Percentiles rank a stretch among this genome's conserved stretches.
Evolutionary conservation across 495 filamentous ascomycete species (phyloP).

Genomic region (Lophiostoma macrostomum): DNA sequence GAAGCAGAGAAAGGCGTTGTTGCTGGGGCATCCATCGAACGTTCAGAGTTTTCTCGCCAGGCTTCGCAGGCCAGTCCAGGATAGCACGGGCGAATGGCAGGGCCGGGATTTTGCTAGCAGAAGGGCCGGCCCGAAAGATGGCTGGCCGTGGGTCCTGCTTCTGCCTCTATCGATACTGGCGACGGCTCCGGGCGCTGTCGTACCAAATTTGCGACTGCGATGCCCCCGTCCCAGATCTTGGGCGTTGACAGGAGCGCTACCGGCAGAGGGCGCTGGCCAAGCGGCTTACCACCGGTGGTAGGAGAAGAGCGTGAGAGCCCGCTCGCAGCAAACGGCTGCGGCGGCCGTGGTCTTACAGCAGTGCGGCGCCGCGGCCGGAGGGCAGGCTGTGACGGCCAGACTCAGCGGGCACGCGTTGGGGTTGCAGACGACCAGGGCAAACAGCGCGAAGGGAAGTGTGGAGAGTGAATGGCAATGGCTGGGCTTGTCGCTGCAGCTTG

Average conservation of each 20-base stretch:
- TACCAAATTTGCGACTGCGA: background rate
- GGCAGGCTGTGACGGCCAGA: slow-evolving; percentile 7
- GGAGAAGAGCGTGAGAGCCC: too few species aligned
- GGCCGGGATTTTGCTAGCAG: background rate
- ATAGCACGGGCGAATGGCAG: slow-evolving; percentile 21
- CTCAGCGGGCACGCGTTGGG: background rate
- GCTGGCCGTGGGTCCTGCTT: slow-evolving; percentile 3
- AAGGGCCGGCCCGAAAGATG: slow-evolving; percentile 28
- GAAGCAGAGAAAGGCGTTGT: too few species aligned
- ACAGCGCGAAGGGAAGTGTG: too few species aligned
- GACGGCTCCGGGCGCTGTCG: slow-evolving; percentile 10
- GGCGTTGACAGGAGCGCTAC: background rate
- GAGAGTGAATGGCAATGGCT: too few species aligned
- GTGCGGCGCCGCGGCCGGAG: background rate
- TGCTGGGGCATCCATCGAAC: background rate
- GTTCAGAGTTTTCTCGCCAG: slow-evolving; percentile 22
- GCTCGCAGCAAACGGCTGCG: slow-evolving; percentile 16
- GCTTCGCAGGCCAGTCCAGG: slow-evolving; percentile 11
- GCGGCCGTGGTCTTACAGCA: slow-evolving; percentile 2
- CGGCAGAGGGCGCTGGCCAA: too few species aligned
- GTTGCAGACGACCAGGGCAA: slow-evolving; percentile 5
- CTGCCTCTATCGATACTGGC: background rate
- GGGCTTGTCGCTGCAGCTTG: slow-evolving; percentile 7
- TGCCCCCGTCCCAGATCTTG: background rate
- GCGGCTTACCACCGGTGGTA: too few species aligned